A percentile compares a stretch with the other conserved stretches of the same genome.
These are phyloP conservation scores for Trichoderma oligosporum DNA, from an alignment of 2,329 filamentous ascomycete genomes.

Conservation along the genomic window DNA sequence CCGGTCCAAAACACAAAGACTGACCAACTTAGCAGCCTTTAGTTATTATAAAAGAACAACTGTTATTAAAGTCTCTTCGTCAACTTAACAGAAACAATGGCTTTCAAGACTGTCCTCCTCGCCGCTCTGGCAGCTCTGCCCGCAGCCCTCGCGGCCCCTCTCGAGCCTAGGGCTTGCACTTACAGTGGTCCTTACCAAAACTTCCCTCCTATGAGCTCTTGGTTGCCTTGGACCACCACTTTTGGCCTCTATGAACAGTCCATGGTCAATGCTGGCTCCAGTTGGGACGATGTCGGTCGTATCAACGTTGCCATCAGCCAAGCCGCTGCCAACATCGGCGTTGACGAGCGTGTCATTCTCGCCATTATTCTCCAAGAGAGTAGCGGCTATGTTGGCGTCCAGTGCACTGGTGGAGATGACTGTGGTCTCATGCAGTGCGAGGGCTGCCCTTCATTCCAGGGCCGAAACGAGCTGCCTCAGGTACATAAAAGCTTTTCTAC, in stretches of 20 bases:
- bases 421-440: constrained; percentile 15
- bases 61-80: neutral
- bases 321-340: constrained; percentile 4
- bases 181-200: constrained; percentile 9
- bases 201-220: constrained; percentile 5
- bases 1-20: neutral
- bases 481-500: neutral
- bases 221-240: constrained; percentile 1
- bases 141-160: neutral
- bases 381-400: constrained; percentile 4
- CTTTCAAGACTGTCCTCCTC: constrained; percentile 10
- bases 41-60: neutral
- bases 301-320: constrained; percentile 10
- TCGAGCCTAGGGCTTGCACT: neutral
- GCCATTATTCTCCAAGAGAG: constrained; percentile 13
- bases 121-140: constrained; percentile 15
- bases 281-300: constrained; percentile 15
- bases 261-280: constrained; percentile 10
- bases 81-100: constrained; percentile 1
- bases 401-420: constrained; percentile 3
- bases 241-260: constrained; percentile 9
- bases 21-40: neutral
- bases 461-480: constrained; percentile 1
- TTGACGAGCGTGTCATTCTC: constrained; percentile 16
- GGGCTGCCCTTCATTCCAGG: neutral